Evolutionary conservation across 2,329 filamentous ascomycete species (phyloP), one percentile per base, ranked within the genome.

Genomic region (Truncatella angustata): DNA sequence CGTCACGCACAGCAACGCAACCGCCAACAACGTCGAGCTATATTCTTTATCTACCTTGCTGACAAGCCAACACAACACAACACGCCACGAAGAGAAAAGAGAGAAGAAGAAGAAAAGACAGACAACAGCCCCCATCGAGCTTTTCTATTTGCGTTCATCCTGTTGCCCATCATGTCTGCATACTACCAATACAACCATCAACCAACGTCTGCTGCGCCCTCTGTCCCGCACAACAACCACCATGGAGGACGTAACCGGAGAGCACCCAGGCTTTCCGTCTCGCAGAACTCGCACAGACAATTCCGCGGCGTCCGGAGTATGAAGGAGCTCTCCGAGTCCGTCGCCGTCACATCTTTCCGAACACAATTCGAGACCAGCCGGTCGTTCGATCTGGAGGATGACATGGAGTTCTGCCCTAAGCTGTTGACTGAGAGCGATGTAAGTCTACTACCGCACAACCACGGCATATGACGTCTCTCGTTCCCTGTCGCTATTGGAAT

Each of bases 371-470:
- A 97, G 75, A 89, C 91, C 58, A 91, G 90, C 54, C 85, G 91
- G 54, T 96, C 92, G 9, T 97, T 97, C 66, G 93, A 97, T 63
- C 81, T 97, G 56, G 93, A 97, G 66, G 93, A 97, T 69, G 93
- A 97, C 70, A 81, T 96, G 74, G 88, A 96, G 72, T 97, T 97
- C 73, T 97, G 92, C 74, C 93, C 93, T 57, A 86, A 87, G 69
- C 82, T 97, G 62, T 78, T 97, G 76, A 96, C 91, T 32, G 92
- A 97, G 74, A 91, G 83, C 73, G 91, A 96, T 84, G 91, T 96
- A 85, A 81, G 81, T 83, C 12, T 16, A n/a, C n/a, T n/a, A n/a
- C n/a, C n/a, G n/a, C n/a, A n/a, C n/a, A n/a, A n/a, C n/a, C n/a
- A n/a, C n/a, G n/a, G n/a, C n/a, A n/a, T n/a, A n/a, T n/a, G n/a